Base-by-base conservation (phyloP, 805 yeast genomes). In the Metschnikowia santaceciliae region DNA sequence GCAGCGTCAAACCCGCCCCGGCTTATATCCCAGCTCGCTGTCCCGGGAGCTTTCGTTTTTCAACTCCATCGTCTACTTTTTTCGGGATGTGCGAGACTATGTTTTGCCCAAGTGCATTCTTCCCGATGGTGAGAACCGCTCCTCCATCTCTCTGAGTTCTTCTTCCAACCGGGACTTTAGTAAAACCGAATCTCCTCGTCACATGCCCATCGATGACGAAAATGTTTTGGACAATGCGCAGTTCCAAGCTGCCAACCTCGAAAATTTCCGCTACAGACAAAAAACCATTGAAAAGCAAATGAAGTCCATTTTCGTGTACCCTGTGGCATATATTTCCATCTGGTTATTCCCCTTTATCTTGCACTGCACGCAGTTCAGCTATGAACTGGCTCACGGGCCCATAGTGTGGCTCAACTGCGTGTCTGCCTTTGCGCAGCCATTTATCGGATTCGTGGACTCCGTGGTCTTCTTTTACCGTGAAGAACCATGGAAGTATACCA, bases 341-440 rank as follows among this genome's bases (percentile, higher is more conserved):
- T 90, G 97, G 97, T 62, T 85, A 19, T 84, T 87, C 56, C 97
- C 97, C 1, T 79, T 88, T 53, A 77, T 84, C 4, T 73, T 81
- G 34, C 87, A 86, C 59, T 74, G 82, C 50, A 74, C 88, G 8
- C 82, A 79, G 60, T 71, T 77, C 57, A 70, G 73, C 36, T 70
- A 76, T 57, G 82, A 79, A 50, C 63, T 75, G 19, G 41, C 53
- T 1, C 72, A 77, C 52, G 79, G 81, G 1, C 81, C 86, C 2
- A 73, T 79, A 7, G 76, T 77, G 52, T 85, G 92, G 85, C 66
- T 88, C 38, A 77, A 80, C 47, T 77, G 81, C 47, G 68, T 86
- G 49, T 81, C 86, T n/a, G 86, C 94, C 0, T 83, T 83, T 57
- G 81, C 84, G 74, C 90, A 86, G 66, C 91, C 96, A 1, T 77